Conservation (phyloP, 345 rosid species). For the Bretschneidera sinensis region DNA sequence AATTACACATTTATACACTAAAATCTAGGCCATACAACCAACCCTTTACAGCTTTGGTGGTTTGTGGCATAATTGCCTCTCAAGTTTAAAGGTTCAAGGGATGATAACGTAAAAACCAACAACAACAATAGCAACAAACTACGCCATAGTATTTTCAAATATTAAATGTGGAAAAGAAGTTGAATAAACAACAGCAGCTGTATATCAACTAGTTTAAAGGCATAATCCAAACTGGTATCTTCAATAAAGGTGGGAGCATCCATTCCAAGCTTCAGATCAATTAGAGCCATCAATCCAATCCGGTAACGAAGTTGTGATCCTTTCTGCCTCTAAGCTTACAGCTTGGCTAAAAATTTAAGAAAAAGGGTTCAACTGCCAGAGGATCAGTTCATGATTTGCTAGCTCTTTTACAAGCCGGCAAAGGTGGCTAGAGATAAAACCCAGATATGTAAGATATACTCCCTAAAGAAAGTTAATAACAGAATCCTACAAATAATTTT, state of each 20-base stretch:
- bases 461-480: neutral
- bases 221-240: neutral
- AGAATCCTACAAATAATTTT: neutral
- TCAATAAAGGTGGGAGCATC: neutral
- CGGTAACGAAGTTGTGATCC: too few species aligned
- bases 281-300: neutral
- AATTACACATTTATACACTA: too few species aligned
- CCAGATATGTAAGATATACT: neutral
- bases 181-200: too few species aligned
- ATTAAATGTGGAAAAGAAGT: too few species aligned
- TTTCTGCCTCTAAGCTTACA: neutral
- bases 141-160: too few species aligned
- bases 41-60: too few species aligned
- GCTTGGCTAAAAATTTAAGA: neutral
- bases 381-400: neutral
- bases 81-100: too few species aligned
- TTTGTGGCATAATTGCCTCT: too few species aligned
- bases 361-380: neutral
- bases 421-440: neutral
- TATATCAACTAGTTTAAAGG: neutral
- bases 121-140: too few species aligned
- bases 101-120: too few species aligned
- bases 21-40: too few species aligned
- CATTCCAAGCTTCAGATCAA: neutral
- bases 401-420: neutral